phyloP scores from a whole-genome alignment of 371 early-diverging fungal species.

The Mucor racemosus region DNA sequence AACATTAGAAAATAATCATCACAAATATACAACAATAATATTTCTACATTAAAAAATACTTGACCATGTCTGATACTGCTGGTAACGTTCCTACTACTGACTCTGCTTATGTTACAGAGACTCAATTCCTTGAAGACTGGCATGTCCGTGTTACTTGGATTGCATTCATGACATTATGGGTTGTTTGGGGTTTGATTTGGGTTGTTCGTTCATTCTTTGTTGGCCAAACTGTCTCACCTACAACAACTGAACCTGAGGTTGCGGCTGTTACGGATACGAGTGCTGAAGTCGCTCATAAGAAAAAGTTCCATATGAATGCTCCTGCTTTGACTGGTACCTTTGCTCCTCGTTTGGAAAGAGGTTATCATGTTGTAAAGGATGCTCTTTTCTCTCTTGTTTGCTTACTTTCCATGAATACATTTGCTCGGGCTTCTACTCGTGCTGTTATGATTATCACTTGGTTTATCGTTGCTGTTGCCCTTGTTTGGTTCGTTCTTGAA shows the following conservation, averaged over 20 bases:
- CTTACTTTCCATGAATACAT: conserved; percentile 37
- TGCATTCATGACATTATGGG: conserved; percentile 36
- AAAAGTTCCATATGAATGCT: conserved; percentile 3
- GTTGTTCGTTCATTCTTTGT: conserved; percentile 27
- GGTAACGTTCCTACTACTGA: neutral
- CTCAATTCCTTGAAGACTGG: conserved; percentile 28
- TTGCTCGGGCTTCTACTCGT: conserved; percentile 41
- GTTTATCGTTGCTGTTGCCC: conserved; percentile 30
- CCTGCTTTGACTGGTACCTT: conserved; percentile 12
- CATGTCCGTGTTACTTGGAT: conserved; percentile 41
- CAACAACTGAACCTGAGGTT: neutral
- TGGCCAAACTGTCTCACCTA: conserved; percentile 6
- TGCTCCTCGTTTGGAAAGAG: conserved; percentile 16
- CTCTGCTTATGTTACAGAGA: neutral
- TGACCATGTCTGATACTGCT: neutral
- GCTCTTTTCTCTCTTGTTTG: conserved; percentile 27
- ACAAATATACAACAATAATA: neutral
- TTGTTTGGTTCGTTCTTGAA: conserved; percentile 14
- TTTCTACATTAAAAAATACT: neutral
- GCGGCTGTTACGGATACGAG: neutral
- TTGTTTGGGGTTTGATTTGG: conserved; percentile 41
- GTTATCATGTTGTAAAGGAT: conserved; percentile 24
- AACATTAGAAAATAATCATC: no score
- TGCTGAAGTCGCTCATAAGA: conserved; percentile 12
- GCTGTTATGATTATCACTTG: conserved; percentile 47